phyloP scores from a whole-genome alignment of 2,329 filamentous ascomycete genomes.

The Exserohilum rostratum region DNA sequence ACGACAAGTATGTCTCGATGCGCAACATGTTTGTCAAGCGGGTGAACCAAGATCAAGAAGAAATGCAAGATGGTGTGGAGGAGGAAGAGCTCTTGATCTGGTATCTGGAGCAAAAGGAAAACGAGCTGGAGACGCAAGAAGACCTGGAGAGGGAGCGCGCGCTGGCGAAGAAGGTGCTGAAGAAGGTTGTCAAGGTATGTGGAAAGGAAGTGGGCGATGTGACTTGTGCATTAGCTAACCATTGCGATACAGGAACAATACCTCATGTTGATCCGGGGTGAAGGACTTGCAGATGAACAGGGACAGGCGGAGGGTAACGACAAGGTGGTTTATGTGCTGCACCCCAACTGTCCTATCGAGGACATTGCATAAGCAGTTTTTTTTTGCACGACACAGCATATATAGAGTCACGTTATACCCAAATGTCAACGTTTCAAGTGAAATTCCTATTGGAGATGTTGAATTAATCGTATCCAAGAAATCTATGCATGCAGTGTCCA shows the following conservation, averaged over 20 bases:
- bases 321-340: conserved; percentile 80
- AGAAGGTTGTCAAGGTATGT: conserved; percentile 91
- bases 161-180: conserved; percentile 83
- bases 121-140: conserved; percentile 79
- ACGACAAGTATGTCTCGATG: conserved; percentile 92
- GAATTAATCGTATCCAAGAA: neutral
- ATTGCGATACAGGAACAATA: conserved; percentile 60
- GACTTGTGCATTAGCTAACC: conserved; percentile 31
- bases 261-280: conserved; percentile 71
- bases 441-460: neutral
- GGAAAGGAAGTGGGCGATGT: neutral
- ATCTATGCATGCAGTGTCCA: neutral
- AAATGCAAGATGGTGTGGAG: conserved; percentile 80
- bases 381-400: neutral
- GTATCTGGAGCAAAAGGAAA: conserved; percentile 92
- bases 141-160: conserved; percentile 77
- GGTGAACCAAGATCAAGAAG: conserved; percentile 80
- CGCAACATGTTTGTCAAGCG: conserved; percentile 83
- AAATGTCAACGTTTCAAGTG: neutral
- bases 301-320: conserved; percentile 58
- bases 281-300: conserved; percentile 82
- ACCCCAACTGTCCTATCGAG: conserved; percentile 91
- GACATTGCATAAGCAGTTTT: conserved; percentile 42
- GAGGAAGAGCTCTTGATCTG: conserved; percentile 81
- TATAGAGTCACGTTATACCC: neutral